These are phyloP conservation scores for Jacaranda copaia DNA, from an alignment of 257 asterid genomes.

Conservation along the genomic window DNA sequence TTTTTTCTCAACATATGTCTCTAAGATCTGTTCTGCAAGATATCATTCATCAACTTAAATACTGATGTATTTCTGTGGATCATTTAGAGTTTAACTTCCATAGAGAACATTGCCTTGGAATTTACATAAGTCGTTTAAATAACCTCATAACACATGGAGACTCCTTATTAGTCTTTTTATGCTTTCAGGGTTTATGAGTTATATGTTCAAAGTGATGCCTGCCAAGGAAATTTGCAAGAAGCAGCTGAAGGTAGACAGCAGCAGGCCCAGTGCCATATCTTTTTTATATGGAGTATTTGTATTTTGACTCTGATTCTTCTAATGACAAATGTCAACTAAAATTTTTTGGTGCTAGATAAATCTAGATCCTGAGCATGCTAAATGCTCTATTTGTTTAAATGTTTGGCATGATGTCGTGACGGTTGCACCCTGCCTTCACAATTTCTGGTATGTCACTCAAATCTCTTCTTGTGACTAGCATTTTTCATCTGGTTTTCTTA, in stretches of 20 bases:
- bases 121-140: not conserved
- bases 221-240: slow-evolving; percentile 52
- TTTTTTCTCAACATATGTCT: no score
- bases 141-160: slow-evolving; percentile 21
- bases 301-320: slow-evolving; percentile 2
- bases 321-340: slow-evolving; percentile 26
- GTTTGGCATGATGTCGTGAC: slow-evolving; percentile 99
- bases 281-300: slow-evolving; percentile 7
- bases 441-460: slow-evolving; percentile 69
- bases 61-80: no score
- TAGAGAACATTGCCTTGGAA: no score
- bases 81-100: no score
- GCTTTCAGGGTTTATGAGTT: slow-evolving; percentile 73
- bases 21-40: no score
- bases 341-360: slow-evolving; percentile 53
- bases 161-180: slow-evolving; percentile 24
- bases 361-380: slow-evolving; percentile 86
- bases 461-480: slow-evolving; percentile 30
- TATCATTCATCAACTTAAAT: no score
- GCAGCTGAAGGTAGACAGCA: slow-evolving; percentile 67
- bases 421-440: slow-evolving; percentile 97
- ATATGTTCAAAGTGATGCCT: slow-evolving; percentile 83
- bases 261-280: slow-evolving; percentile 9
- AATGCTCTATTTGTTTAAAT: slow-evolving; percentile 86
- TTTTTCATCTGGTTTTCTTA: slow-evolving; percentile 1